Conservation (phyloP, 257 asterid species). For the Misopates orontium region DNA sequence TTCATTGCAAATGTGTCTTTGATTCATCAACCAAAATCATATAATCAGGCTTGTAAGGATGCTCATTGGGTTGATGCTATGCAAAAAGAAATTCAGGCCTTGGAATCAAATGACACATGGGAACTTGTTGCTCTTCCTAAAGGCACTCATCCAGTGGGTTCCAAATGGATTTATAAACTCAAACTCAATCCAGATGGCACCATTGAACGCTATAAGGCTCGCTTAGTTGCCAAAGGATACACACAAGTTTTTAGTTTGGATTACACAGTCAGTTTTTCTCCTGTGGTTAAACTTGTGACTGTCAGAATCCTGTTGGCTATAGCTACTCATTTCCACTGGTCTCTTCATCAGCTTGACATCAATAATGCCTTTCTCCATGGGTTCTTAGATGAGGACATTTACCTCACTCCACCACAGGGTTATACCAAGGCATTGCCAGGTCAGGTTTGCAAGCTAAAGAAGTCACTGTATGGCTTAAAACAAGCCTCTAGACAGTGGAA, state of each 20-base stretch:
- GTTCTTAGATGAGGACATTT: not conserved
- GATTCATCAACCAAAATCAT: too few relatives aligned
- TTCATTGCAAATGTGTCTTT: too few relatives aligned
- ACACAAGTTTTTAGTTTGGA: not conserved
- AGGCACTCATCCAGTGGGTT: too few relatives aligned
- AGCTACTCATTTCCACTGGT: not conserved
- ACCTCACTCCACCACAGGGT: not conserved
- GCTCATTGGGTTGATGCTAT: too few relatives aligned
- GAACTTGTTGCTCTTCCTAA: too few relatives aligned
- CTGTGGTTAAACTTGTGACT: not conserved
- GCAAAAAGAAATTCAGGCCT: too few relatives aligned
- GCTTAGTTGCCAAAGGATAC: not conserved
- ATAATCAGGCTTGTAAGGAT: too few relatives aligned
- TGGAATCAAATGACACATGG: too few relatives aligned
- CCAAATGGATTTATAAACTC: not conserved
- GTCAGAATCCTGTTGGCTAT: not conserved
- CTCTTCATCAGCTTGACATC: not conserved
- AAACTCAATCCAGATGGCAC: not conserved
- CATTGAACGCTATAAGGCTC: not conserved
- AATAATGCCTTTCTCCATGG: constrained; percentile 21
- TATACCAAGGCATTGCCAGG: not conserved
- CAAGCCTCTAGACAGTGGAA: constrained; percentile 14
- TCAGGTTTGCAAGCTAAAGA: not conserved
- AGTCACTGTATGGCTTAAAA: not conserved
- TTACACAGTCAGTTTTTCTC: not conserved